A percentile compares a stretch with the other conserved stretches of the same genome.
Evolutionary conservation across 768 basidiomycete genomes (phyloP).

Genomic region (Leccinum sublutescens): DNA sequence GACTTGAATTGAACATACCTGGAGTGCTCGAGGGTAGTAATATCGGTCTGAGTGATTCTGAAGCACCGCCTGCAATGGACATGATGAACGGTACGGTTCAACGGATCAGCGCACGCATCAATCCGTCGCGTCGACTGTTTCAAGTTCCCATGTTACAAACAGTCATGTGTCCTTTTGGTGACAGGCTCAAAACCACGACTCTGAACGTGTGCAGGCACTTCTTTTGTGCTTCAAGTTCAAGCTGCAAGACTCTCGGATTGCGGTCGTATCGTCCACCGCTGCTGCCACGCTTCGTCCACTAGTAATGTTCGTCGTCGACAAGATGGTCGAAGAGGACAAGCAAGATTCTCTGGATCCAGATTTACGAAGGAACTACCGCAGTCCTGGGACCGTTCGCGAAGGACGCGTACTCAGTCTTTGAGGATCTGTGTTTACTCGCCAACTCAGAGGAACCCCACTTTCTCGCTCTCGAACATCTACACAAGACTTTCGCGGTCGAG

Average conservation of each 20-base stretch:
- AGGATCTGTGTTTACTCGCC: constrained; percentile 89
- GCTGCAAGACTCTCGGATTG: constrained; percentile 91
- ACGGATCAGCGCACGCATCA: no score
- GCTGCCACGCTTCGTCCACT: constrained; percentile 94
- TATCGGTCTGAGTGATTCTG: no score
- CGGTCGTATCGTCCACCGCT: constrained; percentile 95
- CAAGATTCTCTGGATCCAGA: constrained; percentile 29
- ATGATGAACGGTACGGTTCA: no score
- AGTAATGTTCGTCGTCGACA: constrained; percentile 97
- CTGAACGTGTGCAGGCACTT: constrained; percentile 59
- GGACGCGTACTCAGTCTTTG: constrained; percentile 87
- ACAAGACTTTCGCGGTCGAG: constrained; percentile 95
- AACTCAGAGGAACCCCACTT: constrained; percentile 79
- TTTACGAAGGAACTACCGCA: constrained; percentile 55
- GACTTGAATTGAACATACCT: no score
- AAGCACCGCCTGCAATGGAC: no score
- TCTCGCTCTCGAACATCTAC: constrained; percentile 76
- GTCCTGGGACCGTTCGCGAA: constrained; percentile 69
- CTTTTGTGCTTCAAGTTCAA: constrained; percentile 80
- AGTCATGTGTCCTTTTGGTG: no score
- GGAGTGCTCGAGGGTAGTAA: no score
- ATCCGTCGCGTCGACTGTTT: no score
- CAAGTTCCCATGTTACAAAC: no score
- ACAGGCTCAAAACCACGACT: neutral
- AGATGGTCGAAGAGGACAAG: constrained; percentile 78